Evolutionary conservation across 2,329 filamentous ascomycete species (phyloP).

Genomic region (Ophiosphaerella korrae): DNA sequence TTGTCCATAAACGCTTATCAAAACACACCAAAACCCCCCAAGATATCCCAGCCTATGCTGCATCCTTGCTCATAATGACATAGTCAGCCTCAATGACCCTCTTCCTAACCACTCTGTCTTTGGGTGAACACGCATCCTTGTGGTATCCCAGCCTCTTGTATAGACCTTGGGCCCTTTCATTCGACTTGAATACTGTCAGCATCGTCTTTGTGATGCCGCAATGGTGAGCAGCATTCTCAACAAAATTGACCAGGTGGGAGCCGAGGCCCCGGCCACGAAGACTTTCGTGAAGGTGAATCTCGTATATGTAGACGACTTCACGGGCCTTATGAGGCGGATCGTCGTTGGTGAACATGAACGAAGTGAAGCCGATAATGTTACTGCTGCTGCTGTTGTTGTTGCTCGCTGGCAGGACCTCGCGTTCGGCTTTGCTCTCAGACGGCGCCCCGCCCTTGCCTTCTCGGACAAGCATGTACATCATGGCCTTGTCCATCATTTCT

Average conservation of each 20-base stretch:
- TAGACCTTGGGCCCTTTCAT: conserved; percentile 62
- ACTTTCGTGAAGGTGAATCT: conserved; percentile 68
- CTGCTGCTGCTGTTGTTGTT: too few species aligned
- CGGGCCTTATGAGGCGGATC: conserved; percentile 49
- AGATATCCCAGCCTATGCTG: too few species aligned
- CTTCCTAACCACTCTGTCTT: conserved; percentile 44
- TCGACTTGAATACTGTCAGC: conserved; percentile 73
- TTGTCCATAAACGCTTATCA: too few species aligned
- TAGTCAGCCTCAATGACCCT: conserved; percentile 31
- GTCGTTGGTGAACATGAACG: conserved; percentile 71
- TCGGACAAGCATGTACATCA: conserved; percentile 68
- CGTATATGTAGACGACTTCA: conserved; percentile 78
- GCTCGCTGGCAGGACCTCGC: background rate
- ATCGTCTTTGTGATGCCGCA: conserved; percentile 69
- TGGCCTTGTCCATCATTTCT: conserved; percentile 71
- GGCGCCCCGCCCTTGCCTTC: conserved; percentile 3
- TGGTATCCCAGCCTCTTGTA: conserved; percentile 65
- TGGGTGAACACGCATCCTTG: conserved; percentile 60
- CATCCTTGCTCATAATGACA: conserved; percentile 33
- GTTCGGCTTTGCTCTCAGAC: background rate
- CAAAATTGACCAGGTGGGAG: conserved; percentile 61
- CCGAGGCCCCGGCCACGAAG: conserved; percentile 69
- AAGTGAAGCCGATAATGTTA: conserved; percentile 54
- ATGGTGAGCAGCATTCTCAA: conserved; percentile 59
- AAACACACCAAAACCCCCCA: too few species aligned